Percentiles rank a stretch among this genome's conserved stretches.
Evolutionary conservation across 192 early-diverging fungal genomes (phyloP).

Genomic region (Jimgerdemannia flammicorona): DNA sequence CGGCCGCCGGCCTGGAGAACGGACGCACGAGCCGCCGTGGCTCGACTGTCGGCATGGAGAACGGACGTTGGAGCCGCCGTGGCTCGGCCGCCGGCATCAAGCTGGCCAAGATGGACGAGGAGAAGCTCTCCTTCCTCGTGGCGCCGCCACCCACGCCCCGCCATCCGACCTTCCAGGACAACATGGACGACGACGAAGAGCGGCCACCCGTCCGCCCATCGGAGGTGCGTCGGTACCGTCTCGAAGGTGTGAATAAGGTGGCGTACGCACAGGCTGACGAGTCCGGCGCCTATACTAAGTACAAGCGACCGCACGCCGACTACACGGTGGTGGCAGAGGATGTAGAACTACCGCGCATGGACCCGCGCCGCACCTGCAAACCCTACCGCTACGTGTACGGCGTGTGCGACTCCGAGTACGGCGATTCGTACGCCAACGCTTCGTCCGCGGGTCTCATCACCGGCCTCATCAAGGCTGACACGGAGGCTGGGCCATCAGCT

Average conservation of each 20-base stretch:
- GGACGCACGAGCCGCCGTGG: too few relatives aligned
- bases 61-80: too few relatives aligned
- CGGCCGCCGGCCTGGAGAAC: too few relatives aligned
- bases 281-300: not conserved
- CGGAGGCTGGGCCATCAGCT: slow-evolving; percentile 6
- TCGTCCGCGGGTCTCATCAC: not conserved
- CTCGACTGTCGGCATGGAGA: too few relatives aligned
- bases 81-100: too few relatives aligned
- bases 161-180: too few relatives aligned
- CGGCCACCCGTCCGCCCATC: not conserved
- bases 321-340: slow-evolving; percentile 26
- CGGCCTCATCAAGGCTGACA: slow-evolving; percentile 29
- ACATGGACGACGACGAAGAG: too few relatives aligned
- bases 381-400: slow-evolving; percentile 31
- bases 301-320: slow-evolving; percentile 7
- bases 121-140: too few relatives aligned
- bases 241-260: not conserved
- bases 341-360: slow-evolving; percentile 33
- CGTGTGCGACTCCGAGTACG: slow-evolving; percentile 30
- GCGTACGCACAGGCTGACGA: not conserved
- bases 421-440: slow-evolving; percentile 20
- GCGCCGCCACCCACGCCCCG: too few relatives aligned
- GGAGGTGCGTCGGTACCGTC: not conserved
- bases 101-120: too few relatives aligned
- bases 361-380: slow-evolving; percentile 18